Percentiles rank a stretch among this genome's conserved stretches.
phyloP scores from a whole-genome alignment of 1,139 yeast genomes.

The Sugiyamaella novakii region DNA sequence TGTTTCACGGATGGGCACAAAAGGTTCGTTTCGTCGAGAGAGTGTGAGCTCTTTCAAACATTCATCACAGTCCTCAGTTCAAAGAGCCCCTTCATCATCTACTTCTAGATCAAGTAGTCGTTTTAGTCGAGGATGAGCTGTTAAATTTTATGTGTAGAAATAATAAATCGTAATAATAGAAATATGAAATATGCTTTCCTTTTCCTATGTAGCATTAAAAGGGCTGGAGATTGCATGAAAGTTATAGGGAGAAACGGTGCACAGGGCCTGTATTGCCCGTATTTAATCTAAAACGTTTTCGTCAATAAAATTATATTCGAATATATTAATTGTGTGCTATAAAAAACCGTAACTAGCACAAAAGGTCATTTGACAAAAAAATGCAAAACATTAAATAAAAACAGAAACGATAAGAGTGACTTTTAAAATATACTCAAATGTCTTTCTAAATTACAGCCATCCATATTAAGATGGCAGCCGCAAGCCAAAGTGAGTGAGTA shows the following conservation, averaged over 20 bases:
- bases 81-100: constrained; percentile 16
- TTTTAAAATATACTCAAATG: background rate
- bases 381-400: constrained; percentile 12
- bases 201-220: no score
- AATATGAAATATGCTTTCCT: no score
- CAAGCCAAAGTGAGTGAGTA: constrained; percentile 3
- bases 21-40: constrained; percentile 25
- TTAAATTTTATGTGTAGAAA: background rate
- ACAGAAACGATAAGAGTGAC: background rate
- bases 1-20: constrained; percentile 19
- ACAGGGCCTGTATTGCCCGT: no score
- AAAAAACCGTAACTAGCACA: constrained; percentile 13
- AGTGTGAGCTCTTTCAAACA: constrained; percentile 26
- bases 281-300: no score
- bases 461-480: constrained; percentile 4
- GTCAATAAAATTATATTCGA: no score
- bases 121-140: constrained; percentile 15
- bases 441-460: constrained; percentile 5
- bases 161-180: constrained; percentile 1
- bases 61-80: constrained; percentile 3
- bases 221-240: no score
- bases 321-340: background rate
- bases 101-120: constrained; percentile 21
- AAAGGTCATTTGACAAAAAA: constrained; percentile 8
- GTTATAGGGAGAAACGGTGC: no score